Evolutionary conservation across 345 rosid species (phyloP).

Genomic region (Triadica sebifera): DNA sequence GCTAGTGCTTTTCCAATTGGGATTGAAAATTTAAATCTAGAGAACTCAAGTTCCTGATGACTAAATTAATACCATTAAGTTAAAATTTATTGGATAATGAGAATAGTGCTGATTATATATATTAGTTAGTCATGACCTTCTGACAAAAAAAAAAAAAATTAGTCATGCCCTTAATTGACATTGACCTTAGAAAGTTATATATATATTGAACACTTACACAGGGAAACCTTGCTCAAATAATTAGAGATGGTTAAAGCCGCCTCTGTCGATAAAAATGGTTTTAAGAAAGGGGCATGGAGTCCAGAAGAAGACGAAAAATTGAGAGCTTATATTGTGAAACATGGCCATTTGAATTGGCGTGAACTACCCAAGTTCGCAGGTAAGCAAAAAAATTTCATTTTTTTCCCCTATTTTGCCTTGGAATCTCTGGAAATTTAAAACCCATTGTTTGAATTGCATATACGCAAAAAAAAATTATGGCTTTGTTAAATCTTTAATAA

Average conservation of each 20-base stretch:
- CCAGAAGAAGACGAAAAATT: slow-evolving; percentile 39
- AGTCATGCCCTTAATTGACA: no score
- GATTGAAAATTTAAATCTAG: no score
- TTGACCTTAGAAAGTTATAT: no score
- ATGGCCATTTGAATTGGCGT: slow-evolving; percentile 43
- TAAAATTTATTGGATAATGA: no score
- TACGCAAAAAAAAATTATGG: background rate
- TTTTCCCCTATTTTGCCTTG: background rate
- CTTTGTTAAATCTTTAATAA: background rate
- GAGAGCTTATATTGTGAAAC: slow-evolving; percentile 24
- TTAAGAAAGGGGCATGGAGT: slow-evolving; percentile 45
- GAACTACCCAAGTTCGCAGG: slow-evolving; percentile 41
- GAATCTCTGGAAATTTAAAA: no score
- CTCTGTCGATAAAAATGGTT: slow-evolving; percentile 32
- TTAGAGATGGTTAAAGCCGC: slow-evolving; percentile 39
- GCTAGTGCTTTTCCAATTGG: no score
- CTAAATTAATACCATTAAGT: no score
- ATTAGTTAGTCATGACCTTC: background rate
- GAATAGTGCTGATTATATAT: background rate
- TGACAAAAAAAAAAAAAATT: no score
- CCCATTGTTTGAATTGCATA: background rate
- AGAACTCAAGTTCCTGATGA: no score
- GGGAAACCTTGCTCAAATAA: background rate
- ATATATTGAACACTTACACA: background rate
- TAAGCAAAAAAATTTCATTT: background rate